Evolutionary conservation across 495 filamentous ascomycete species (phyloP).

Genomic region (Penicillium longicatenatum): DNA sequence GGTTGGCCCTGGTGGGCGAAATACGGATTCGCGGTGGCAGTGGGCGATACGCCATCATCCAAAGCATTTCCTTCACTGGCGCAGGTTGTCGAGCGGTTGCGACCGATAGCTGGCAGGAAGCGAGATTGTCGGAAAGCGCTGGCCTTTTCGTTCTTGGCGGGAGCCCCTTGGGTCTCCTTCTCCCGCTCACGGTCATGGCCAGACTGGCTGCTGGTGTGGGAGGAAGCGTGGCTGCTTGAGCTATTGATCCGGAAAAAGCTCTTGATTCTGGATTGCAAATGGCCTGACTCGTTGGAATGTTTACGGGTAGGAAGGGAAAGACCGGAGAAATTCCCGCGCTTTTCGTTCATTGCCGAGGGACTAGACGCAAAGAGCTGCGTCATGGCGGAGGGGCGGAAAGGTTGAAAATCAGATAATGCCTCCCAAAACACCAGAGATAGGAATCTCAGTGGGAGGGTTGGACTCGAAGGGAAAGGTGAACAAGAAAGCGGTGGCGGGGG

Average conservation of each 20-base stretch:
- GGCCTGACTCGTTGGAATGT: conserved; percentile 53
- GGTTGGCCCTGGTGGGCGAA: conserved; percentile 97
- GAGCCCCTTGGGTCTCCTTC: conserved; percentile 31
- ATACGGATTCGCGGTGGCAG: conserved; percentile 94
- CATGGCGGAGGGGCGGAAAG: conserved; percentile 28
- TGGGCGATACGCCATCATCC: conserved; percentile 87
- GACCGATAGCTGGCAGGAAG: conserved; percentile 77
- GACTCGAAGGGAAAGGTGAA: background rate
- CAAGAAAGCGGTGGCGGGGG: conserved; percentile 3
- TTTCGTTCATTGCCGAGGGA: conserved; percentile 47
- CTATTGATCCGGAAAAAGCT: conserved; percentile 98
- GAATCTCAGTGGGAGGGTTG: background rate
- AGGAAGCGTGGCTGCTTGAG: conserved; percentile 55
- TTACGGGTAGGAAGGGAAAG: conserved; percentile 51
- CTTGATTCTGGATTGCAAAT: conserved; percentile 87
- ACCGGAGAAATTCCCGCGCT: conserved; percentile 49
- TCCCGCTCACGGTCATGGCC: conserved; percentile 45
- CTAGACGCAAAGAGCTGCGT: conserved; percentile 50
- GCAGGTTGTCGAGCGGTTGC: conserved; percentile 82
- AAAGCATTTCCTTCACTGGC: conserved; percentile 91
- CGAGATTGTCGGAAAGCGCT: conserved; percentile 73
- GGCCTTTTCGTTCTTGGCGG: conserved; percentile 60
- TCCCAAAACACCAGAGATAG: background rate
- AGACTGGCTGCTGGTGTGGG: conserved; percentile 39
- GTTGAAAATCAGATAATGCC: conserved; percentile 6